Evolutionary conservation across 2,329 filamentous ascomycete species (phyloP), one percentile per base, ranked within the genome.

Genomic region (Pestalotiopsis sp.): DNA sequence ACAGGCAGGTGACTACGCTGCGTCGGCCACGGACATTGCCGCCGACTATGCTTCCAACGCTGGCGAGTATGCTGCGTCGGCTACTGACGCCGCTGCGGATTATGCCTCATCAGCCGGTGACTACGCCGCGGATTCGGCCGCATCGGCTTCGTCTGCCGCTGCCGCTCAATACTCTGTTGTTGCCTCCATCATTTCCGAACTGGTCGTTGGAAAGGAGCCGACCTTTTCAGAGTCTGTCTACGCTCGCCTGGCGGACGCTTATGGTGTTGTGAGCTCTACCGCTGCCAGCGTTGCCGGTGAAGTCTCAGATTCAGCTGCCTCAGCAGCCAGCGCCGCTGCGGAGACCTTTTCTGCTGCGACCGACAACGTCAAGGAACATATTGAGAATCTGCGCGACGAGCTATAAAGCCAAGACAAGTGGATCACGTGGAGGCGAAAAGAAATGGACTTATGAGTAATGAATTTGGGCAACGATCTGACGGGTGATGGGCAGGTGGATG

Each of bases 211-310:
- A 65, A 93, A 91, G 77, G 93, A 97, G 76, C 90, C 92, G 0
- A 89, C 90, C 14, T 97, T 94, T 74, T 94, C 91, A 0, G 92
- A 97, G 75, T 94, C 92, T 68, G 91, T 95, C 3, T 89, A 94
- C 79, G 88, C 83, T 65, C 88, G 91, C 64, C 84, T 97, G 13
- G 87, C 88, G 67, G 90, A 87, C 3, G 92, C 89, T 0, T 96
- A 95, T 74, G 88, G 89, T 26, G 92, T 89, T 0, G 91, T 89
- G 1, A 81, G 86, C 1, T 84, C 88, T 0, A 88, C 84, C 0
- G 81, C 85, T 7, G 84, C 83, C 11, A 85, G 81, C 68, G 69
- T 79, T 20, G 78, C 78, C 14, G 80, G 76, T 58, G 80, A 71
- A 20, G 81, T 80, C 4, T 75, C 76, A 35, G 75, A 71, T 5